These are phyloP conservation scores for Penicillium waksmanii DNA, from an alignment of 495 filamentous ascomycete species.

Conservation along the genomic window DNA sequence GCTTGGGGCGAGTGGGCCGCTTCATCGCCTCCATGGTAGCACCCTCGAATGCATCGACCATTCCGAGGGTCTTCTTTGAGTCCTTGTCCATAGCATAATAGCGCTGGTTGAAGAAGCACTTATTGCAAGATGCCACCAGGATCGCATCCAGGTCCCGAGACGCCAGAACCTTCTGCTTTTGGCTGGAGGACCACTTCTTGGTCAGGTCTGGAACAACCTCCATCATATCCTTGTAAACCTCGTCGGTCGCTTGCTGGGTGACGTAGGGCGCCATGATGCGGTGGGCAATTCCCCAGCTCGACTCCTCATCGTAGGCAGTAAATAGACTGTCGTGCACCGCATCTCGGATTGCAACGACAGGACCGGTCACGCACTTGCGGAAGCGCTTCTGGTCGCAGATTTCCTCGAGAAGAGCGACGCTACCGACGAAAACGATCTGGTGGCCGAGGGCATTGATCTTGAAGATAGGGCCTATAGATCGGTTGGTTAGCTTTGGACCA, in stretches of 20 bases:
- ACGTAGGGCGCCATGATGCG: constrained; percentile 59
- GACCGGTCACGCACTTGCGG: constrained; percentile 60
- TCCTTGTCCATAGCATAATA: constrained; percentile 35
- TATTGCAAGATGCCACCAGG: constrained; percentile 70
- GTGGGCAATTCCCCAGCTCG: constrained; percentile 75
- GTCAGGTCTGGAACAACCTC: constrained; percentile 68
- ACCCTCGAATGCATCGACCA: constrained; percentile 44
- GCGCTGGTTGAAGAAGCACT: constrained; percentile 58
- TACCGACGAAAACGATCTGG: constrained; percentile 55
- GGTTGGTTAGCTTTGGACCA: constrained; percentile 2
- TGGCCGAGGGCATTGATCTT: constrained; percentile 60
- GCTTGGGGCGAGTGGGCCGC: constrained; percentile 41
- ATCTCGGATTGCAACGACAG: constrained; percentile 63
- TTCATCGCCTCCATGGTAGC: constrained; percentile 49
- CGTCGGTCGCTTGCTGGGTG: constrained; percentile 37
- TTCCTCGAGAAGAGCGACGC: constrained; percentile 65
- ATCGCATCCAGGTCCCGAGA: constrained; percentile 74
- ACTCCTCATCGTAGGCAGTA: constrained; percentile 64
- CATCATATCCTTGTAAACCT: constrained; percentile 59
- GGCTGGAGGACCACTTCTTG: constrained; percentile 63
- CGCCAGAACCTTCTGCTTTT: constrained; percentile 57
- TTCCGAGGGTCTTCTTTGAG: constrained; percentile 17
- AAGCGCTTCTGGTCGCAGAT: constrained; percentile 75
- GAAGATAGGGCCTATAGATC: constrained; percentile 64
- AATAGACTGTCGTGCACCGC: constrained; percentile 73